Evolutionary conservation across 2,329 filamentous ascomycete genomes (phyloP), one percentile per base, ranked within the genome.

Genomic region (Aschersonia sp.): DNA sequence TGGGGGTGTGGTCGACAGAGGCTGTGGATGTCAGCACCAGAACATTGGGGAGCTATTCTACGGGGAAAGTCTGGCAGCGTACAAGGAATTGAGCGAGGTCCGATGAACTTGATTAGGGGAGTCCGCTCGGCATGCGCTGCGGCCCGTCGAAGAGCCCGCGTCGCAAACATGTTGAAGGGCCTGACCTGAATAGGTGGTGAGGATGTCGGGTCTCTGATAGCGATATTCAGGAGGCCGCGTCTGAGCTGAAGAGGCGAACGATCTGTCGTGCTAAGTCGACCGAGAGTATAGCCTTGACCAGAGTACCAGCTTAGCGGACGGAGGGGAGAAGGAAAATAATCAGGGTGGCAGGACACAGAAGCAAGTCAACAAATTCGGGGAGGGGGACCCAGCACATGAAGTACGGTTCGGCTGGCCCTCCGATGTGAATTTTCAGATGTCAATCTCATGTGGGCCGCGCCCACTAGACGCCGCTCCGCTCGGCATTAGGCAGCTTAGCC

Each of bases 1-100:
- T 75, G 52, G 83, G 83, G 43, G 79, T 72, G 72, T 87, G 83
- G 71, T 88, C 84, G 60, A 87, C 60, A 50, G 71, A 67, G 57
- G 81, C 84, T 87, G 66, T n/a, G 14, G 33, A 11, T 10, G 49
- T 62, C 48, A 62, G 57, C 37, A 44, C 46, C 30, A 39, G 10
- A 30, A 29, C 12, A 30, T 8, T 5, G 2, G 3, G 8, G 22
- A 30, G 5, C 4, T 44, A n/a, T 8, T 6, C 1, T 37, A 8
- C 9, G 22, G 30, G 6, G 42, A 10, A 30, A 30, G 32, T 29
- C 12, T 8, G 7, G 40, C 11, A 11, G 11, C 54, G 49, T 40
- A 81, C 77, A 62, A 56, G 78, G 78, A 60, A 75, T 70, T 49
- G 71, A 64, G 56, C 78, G 70, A 64, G 74, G 77, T 57, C 78